Evolutionary conservation across 495 filamentous ascomycete genomes (phyloP), one percentile per base, ranked within the genome.

Genomic region (Aspergillus baeticus): DNA sequence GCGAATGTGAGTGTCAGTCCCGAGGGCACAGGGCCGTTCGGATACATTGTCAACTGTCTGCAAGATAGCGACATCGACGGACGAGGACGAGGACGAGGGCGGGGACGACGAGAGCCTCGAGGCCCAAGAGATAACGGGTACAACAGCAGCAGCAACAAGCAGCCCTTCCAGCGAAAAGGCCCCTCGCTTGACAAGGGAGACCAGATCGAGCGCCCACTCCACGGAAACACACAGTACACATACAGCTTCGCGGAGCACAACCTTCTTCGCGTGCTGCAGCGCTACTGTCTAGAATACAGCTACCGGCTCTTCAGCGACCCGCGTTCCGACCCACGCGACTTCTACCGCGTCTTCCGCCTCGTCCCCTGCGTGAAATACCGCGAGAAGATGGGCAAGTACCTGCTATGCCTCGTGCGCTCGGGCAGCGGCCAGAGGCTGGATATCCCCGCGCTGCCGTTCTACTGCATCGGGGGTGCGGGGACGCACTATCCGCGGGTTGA

Each of bases 221-320:
- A 18, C 11, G 43, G 52, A 15, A 55, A 21, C 29, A 21, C 18
- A 1, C 41, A 20, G 0, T 58, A 58, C 48, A 61, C 58, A 11
- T 63, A 63, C 37, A 62, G 62, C 35, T 63, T 80, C 35, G 70
- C 81, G 10, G 90, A 92, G 66, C 71, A 72, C 17, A 81, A 81
- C 14, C 91, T 92, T 53, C 83, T 83, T 15, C 81, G 88, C 2
- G 76, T 84, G 10, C 73, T 93, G 13, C 86, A 89, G n/a, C 80
- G 89, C 10, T 74, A 74, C 39, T 75, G 82, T 1, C 57, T 84
- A n/a, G 90, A 95, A 70, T 65, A 74, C 36, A 86, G 76, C 6
- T 79, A 81, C 50, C 63, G 68, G 22, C 72, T 92, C 1, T 71
- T 91, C 37, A 70, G 69, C n/a, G 73, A 82, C 52, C 69, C 82